A percentile compares a stretch with the other conserved stretches of the same genome.
phyloP scores from a whole-genome alignment of 371 early-diverging fungal genomes.

The Mucor irregularis region DNA sequence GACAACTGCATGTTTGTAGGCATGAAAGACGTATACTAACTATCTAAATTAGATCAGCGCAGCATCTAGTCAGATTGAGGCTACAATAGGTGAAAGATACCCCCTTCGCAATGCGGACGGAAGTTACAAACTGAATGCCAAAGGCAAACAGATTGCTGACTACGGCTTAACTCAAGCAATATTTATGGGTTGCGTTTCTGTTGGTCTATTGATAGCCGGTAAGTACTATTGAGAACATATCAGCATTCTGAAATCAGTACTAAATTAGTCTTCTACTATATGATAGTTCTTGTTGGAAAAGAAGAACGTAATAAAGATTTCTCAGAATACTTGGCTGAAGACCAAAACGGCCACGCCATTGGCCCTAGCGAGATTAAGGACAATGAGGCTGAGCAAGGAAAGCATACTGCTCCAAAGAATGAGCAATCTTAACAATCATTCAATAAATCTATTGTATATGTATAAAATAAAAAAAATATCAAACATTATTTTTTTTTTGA shows the following conservation, averaged over 20 bases:
- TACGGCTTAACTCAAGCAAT: constrained; percentile 69
- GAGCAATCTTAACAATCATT: background rate
- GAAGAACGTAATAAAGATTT: constrained; percentile 47
- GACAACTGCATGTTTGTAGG: too few relatives aligned
- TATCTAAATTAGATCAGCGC: constrained; percentile 61
- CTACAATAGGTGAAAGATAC: constrained; percentile 58
- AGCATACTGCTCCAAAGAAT: too few relatives aligned
- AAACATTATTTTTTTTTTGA: too few relatives aligned
- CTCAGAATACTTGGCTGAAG: constrained; percentile 31
- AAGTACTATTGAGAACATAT: background rate
- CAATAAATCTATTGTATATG: background rate
- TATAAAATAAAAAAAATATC: too few relatives aligned
- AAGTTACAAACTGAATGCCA: constrained; percentile 21
- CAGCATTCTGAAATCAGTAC: background rate
- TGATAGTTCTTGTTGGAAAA: constrained; percentile 39
- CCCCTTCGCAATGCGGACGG: constrained; percentile 39
- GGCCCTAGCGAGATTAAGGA: constrained; percentile 27
- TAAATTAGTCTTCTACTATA: background rate
- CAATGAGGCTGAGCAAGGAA: constrained; percentile 31
- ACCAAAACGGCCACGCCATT: constrained; percentile 22
- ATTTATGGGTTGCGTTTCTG: constrained; percentile 61
- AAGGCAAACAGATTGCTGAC: constrained; percentile 56
- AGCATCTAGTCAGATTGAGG: constrained; percentile 68
- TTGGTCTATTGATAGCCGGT: constrained; percentile 39
- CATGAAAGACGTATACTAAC: too few relatives aligned